These are phyloP conservation scores for Trypanosoma cruzi DNA, from an alignment of 208 protist species.

Conservation along the genomic window DNA sequence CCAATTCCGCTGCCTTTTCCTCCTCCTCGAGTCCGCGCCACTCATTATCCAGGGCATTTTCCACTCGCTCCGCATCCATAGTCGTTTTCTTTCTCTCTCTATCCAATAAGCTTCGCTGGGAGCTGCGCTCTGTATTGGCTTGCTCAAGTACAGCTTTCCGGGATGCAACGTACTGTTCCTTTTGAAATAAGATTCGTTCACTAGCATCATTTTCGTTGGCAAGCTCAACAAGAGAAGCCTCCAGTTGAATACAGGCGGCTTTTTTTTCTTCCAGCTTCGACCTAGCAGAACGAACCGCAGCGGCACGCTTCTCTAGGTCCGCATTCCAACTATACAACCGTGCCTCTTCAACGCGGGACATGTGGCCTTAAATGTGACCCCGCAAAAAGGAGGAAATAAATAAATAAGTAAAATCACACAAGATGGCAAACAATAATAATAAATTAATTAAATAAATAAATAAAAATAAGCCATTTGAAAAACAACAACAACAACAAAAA, in stretches of 20 bases:
- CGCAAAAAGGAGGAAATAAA: constrained; percentile 8
- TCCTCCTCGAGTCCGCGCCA: constrained; percentile 33
- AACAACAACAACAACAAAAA: no score
- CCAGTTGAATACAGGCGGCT: constrained; percentile 33
- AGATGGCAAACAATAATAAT: neutral
- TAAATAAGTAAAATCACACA: constrained; percentile 14
- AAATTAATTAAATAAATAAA: no score
- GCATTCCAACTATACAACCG: constrained; percentile 25
- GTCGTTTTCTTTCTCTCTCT: constrained; percentile 18
- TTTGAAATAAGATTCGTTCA: constrained; percentile 27
- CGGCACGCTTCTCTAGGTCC: constrained; percentile 23
- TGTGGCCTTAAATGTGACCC: neutral
- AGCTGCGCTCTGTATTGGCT: constrained; percentile 11
- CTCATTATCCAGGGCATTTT: constrained; percentile 33
- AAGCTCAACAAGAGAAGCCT: constrained; percentile 45
- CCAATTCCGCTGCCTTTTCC: constrained; percentile 13
- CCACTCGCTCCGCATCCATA: constrained; percentile 25
- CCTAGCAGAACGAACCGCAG: constrained; percentile 20
- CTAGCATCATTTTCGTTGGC: constrained; percentile 39
- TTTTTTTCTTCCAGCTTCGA: constrained; percentile 27
- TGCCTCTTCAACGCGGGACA: constrained; percentile 22
- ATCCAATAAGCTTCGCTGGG: neutral
- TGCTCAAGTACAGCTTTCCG: constrained; percentile 23
- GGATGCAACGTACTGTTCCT: constrained; percentile 31
- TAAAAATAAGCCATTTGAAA: no score